phyloP scores from a whole-genome alignment of 805 yeast species.

The Suhomyces sp. region DNA sequence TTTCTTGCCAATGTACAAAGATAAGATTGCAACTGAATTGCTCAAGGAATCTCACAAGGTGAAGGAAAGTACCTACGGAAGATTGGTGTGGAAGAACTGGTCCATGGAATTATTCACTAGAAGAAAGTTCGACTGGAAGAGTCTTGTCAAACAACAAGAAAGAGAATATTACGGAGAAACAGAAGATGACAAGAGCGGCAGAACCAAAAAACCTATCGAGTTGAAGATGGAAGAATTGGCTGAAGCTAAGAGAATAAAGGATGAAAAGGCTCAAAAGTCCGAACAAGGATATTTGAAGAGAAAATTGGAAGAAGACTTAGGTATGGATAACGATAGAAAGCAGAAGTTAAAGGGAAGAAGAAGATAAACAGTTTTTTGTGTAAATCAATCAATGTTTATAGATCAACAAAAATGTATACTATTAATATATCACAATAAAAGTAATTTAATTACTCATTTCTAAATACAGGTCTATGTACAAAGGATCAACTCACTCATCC shows the following conservation, averaged over 20 bases:
- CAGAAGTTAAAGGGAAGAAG: conserved; percentile 9
- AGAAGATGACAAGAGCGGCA: conserved; percentile 13
- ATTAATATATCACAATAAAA: too few species aligned
- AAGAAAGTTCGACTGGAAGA: conserved; percentile 82
- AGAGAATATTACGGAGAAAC: conserved; percentile 27
- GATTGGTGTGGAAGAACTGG: conserved; percentile 96
- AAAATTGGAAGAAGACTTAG: conserved; percentile 18
- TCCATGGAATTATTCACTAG: conserved; percentile 73
- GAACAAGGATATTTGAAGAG: conserved; percentile 23
- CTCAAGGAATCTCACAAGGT: conserved; percentile 59
- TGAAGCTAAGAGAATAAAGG: conserved; percentile 27
- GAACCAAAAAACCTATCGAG: conserved; percentile 39
- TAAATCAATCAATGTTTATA: too few species aligned
- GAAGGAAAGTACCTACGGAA: conserved; percentile 84
- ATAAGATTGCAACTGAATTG: conserved; percentile 74
- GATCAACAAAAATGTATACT: too few species aligned
- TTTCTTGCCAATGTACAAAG: conserved; percentile 79
- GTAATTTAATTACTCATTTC: too few species aligned
- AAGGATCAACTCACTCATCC: too few species aligned
- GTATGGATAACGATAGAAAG: conserved; percentile 1
- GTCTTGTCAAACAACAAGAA: conserved; percentile 49
- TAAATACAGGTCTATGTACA: too few species aligned
- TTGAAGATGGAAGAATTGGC: conserved; percentile 40
- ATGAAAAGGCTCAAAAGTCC: conserved; percentile 24
- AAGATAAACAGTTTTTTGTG: too few species aligned